Evolutionary conservation across 345 rosid genomes (phyloP), one percentile per base, ranked within the genome.

Genomic region (Lenwebbia sp.): DNA sequence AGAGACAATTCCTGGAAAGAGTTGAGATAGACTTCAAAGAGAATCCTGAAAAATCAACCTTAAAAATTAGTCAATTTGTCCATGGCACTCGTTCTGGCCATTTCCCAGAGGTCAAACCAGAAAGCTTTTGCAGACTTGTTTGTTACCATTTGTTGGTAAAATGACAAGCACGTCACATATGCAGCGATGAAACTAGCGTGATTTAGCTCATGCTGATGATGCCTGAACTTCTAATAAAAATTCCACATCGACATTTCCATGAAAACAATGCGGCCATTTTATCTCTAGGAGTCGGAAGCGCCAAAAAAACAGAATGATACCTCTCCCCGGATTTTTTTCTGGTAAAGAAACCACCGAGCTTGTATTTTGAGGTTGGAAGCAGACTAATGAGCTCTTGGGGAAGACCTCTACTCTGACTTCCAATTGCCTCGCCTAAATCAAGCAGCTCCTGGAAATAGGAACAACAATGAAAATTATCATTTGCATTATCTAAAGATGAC

Each of bases 391-490:
- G 92, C 84, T 93, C 95, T 54, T 89, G 88, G 13, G 93, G 85
- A 13, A 94, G 95, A 84, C 97, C 97, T 89, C 92, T 89, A 85
- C 92, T 92, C 82, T 94, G 93, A 44, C 92, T 90, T 84, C 97
- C 96, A 58, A 93, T 92, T 74, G 97, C 87, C 87, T 94, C 97
- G 2, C 97, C 95, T 26, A 94, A 87, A 90, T 94, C 94, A 23
- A 94, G 91, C 85, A 94, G 87, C 86, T 94, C 97, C 95, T 94
- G 93, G 37, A 28, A 83, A 57, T 87, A 22, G 85, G 85, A 76
- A 83, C 60, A 57, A 49, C 54, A 70, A 70, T 33, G 78, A 70
- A 70, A 37, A 41, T 53, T 17, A 44, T 21, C 47, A 33, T 33
- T 83, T 70, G 41, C 81, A 37, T 33, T 33, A 70, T 70, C 81